These are phyloP conservation scores for Marsdenia floribunda DNA, from an alignment of 257 asterid species.

Conservation along the genomic window DNA sequence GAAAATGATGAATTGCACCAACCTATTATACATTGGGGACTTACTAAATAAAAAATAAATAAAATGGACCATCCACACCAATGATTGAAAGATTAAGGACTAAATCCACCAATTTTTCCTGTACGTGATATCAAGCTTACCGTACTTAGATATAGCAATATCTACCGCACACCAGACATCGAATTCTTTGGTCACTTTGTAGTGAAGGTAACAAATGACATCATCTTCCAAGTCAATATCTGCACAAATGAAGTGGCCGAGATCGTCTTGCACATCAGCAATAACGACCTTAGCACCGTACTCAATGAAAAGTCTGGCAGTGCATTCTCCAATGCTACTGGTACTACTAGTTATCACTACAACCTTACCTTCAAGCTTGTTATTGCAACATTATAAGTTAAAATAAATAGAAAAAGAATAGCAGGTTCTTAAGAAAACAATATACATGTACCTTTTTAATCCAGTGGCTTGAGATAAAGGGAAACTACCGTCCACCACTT, in stretches of 20 bases:
- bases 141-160: conserved; percentile 8
- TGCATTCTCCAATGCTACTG: conserved; percentile 21
- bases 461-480: too few relatives aligned
- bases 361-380: conserved; percentile 23
- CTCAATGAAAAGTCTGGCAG: conserved; percentile 13
- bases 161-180: conserved; percentile 20
- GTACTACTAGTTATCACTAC: conserved; percentile 28
- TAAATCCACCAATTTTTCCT: too few relatives aligned
- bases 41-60: too few relatives aligned
- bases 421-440: too few relatives aligned
- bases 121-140: conserved; percentile 30
- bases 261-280: conserved; percentile 26
- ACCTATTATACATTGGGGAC: too few relatives aligned
- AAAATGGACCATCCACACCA: too few relatives aligned
- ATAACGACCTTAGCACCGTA: conserved; percentile 27
- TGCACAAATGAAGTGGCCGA: not conserved
- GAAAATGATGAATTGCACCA: too few relatives aligned
- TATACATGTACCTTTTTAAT: too few relatives aligned
- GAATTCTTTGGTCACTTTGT: conserved; percentile 17
- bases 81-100: too few relatives aligned
- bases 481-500: too few relatives aligned
- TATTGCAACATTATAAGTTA: not conserved
- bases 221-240: not conserved
- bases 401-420: too few relatives aligned
- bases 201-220: not conserved